Evolutionary conservation across 2,329 filamentous ascomycete genomes (phyloP), one percentile per base, ranked within the genome.

Genomic region (Hysterium pulicare): DNA sequence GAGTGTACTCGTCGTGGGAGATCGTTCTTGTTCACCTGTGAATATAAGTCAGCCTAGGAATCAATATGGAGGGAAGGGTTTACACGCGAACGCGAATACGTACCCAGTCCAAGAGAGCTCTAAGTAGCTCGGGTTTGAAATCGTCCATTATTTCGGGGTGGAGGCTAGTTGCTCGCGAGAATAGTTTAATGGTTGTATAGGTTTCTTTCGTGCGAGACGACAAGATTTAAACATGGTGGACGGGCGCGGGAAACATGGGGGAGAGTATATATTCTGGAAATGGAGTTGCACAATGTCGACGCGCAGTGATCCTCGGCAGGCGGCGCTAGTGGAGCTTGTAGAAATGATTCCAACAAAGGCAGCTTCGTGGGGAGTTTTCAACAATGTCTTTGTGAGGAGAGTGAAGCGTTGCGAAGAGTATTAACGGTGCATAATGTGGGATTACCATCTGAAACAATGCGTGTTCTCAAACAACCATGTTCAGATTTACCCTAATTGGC

Each of bases 21-120:
- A 28, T 28, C 24, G 52, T 74, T 74, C 2, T 70, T 71, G 44
- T 69, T 68, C 22, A 74, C 67, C 71, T 41, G 64, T 43, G n/a
- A 7, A 20, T 11, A 11, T n/a, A 6, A 6, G 34, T 36, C 5
- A 33, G 19, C 8, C 21, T 21, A 9, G 40, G 50, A 37, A 55
- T 50, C 39, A 15, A 31, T 17, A 19, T 22, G 31, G 15, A 4
- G 28, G 42, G 26, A 10, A 22, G 33, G 8, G 11, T 16, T n/a
- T 22, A 42, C 19, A 32, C 42, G 37, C 33, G 20, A 34, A 3
- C 28, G 21, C 16, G 34, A 22, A 20, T 54, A 41, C 28, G 17
- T 59, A 66, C 63, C 63, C 63, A 67, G 57, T 67, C 63, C 34
- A 67, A 55, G 48, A 67, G 61, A 46, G 63, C 63, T 47, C 62